Evolutionary conservation across 208 protist species (phyloP).

Genomic region (Leptomonas pyrrhocoris): DNA sequence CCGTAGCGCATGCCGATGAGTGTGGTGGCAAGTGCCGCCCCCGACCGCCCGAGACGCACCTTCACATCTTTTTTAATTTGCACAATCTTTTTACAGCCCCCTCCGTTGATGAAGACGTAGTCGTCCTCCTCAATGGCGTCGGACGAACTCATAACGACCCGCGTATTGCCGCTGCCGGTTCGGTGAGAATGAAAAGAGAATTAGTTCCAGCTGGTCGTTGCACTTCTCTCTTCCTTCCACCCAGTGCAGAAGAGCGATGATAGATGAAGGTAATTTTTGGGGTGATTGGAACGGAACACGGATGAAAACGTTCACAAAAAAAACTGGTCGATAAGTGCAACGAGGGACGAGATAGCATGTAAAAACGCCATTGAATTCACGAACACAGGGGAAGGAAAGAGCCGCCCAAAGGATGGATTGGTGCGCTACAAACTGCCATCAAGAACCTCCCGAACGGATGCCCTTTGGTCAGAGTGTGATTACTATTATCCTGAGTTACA

Average conservation of each 20-base stretch:
- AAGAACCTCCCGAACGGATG: too few species aligned
- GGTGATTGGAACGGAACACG: background rate
- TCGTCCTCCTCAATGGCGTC: conserved; percentile 71
- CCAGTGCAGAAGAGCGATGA: background rate
- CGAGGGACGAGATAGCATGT: too few species aligned
- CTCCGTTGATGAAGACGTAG: conserved; percentile 84
- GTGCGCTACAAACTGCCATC: too few species aligned
- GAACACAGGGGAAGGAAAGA: too few species aligned
- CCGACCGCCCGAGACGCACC: conserved; percentile 72
- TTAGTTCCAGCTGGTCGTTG: background rate
- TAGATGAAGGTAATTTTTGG: background rate
- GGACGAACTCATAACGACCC: conserved; percentile 24
- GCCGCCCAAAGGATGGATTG: too few species aligned
- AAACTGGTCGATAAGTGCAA: too few species aligned
- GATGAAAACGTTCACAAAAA: background rate
- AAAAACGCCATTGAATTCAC: too few species aligned
- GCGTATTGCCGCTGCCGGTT: background rate
- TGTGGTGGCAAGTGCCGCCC: conserved; percentile 58
- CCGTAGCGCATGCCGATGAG: conserved; percentile 85
- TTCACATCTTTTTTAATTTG: conserved; percentile 58
- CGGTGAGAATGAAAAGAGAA: background rate
- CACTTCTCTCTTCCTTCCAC: background rate
- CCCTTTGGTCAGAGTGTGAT: too few species aligned
- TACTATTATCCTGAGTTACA: too few species aligned
- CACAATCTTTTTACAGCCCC: conserved; percentile 68